Evolutionary conservation across 2,329 filamentous ascomycete genomes (phyloP).

Genomic region (Arthrobotrys pseudoclavata): DNA sequence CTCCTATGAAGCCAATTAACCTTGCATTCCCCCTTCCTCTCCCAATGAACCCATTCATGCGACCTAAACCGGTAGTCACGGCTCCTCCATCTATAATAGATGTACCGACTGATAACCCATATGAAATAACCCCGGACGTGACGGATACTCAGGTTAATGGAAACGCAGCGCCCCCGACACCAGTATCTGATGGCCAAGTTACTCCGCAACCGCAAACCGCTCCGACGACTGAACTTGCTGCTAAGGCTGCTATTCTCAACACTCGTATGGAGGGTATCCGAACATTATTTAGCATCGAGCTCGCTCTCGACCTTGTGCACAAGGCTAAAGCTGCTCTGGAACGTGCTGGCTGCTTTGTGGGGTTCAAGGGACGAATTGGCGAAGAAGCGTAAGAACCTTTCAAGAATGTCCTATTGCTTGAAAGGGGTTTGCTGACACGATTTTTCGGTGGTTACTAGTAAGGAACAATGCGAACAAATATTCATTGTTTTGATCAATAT

Average conservation of each 20-base stretch:
- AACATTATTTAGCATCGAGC: constrained; percentile 94
- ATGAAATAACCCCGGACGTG: constrained; percentile 61
- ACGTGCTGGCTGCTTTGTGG: constrained; percentile 84
- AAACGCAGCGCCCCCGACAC: constrained; percentile 22
- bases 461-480: constrained; percentile 86
- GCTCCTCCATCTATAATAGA: constrained; percentile 46
- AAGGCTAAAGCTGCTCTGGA: constrained; percentile 89
- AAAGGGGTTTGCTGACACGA: background rate
- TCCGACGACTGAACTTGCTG: constrained; percentile 81
- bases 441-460: constrained; percentile 53
- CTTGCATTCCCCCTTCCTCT: constrained; percentile 45
- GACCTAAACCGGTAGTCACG: constrained; percentile 62
- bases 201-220: constrained; percentile 64
- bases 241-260: constrained; percentile 98
- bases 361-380: constrained; percentile 82
- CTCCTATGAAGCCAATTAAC: constrained; percentile 52
- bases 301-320: constrained; percentile 90
- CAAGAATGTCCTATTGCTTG: background rate
- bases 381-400: constrained; percentile 75
- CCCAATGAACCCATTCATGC: constrained; percentile 45
- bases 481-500: constrained; percentile 88
- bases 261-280: constrained; percentile 93
- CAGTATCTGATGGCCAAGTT: constrained; percentile 24
- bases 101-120: constrained; percentile 63
- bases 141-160: constrained; percentile 39